Percentiles rank a stretch among this genome's conserved stretches.
These are phyloP conservation scores for Debaryomyces nepalensis DNA, from an alignment of 1,139 yeast species.

Conservation along the genomic window DNA sequence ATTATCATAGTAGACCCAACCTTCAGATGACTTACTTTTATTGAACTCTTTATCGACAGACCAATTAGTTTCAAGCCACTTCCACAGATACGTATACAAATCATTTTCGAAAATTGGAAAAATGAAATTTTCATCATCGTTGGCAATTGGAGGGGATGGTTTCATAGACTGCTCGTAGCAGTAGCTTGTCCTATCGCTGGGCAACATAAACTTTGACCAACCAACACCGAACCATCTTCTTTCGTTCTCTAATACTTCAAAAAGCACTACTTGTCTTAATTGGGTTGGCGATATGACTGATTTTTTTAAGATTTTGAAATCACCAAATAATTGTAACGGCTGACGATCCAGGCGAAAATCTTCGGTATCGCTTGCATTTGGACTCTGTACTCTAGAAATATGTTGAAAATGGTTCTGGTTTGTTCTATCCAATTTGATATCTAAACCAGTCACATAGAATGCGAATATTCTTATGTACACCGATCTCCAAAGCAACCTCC, in stretches of 20 bases:
- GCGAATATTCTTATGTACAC: slow-evolving; percentile 47
- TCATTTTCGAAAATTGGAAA: slow-evolving; percentile 55
- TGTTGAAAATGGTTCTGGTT: slow-evolving; percentile 23
- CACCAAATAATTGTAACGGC: slow-evolving; percentile 32
- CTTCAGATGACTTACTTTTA: slow-evolving; percentile 40
- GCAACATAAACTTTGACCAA: slow-evolving; percentile 56
- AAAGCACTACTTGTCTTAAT: slow-evolving; percentile 51
- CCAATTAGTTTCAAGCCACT: slow-evolving; percentile 61
- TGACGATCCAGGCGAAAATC: slow-evolving; percentile 20
- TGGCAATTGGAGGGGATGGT: slow-evolving; percentile 35
- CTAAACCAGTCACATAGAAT: slow-evolving; percentile 52
- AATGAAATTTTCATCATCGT: slow-evolving; percentile 33
- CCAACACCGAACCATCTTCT: slow-evolving; percentile 68
- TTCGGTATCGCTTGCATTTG: slow-evolving; percentile 30
- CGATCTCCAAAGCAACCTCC: slow-evolving; percentile 60
- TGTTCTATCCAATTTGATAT: slow-evolving; percentile 32
- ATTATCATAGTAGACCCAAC: slow-evolving; percentile 60
- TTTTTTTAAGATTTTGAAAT: slow-evolving; percentile 48
- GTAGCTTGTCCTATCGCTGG: slow-evolving; percentile 54
- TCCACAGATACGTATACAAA: slow-evolving; percentile 51
- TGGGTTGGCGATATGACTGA: slow-evolving; percentile 46
- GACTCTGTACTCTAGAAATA: slow-evolving; percentile 30
- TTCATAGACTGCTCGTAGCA: slow-evolving; percentile 49
- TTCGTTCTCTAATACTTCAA: slow-evolving; percentile 60
- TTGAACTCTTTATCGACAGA: slow-evolving; percentile 45